Evolutionary conservation across 2,329 filamentous ascomycete species (phyloP), one percentile per base, ranked within the genome.

Genomic region (Pseudogymnoascus verrucosus): DNA sequence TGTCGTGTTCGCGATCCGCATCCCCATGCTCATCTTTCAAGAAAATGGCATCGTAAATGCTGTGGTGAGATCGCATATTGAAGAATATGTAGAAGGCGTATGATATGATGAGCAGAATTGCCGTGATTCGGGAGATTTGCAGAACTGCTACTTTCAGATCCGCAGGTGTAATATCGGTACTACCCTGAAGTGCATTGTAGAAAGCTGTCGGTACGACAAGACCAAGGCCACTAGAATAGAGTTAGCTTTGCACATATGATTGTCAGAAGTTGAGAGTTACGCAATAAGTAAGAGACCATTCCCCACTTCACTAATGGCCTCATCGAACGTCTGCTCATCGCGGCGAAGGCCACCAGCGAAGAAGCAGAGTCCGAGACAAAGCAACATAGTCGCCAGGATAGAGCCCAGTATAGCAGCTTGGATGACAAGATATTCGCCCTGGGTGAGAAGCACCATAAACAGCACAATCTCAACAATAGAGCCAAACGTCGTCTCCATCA

Each of bases 331-430:
- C 68, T 91, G 84, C 68, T 89, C 84, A 5, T 89, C 80, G 34
- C 87, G 84, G 62, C 80, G 79, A 37, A 93, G 68, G 7, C 91
- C 91, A 42, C 90, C 90, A 21, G 86, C 82, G 66, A 93, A 85
- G 78, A 96, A 96, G 73, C 90, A 95, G 62, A 88, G 71, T 0
- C 91, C 91, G 26, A 96, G 76, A 69, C 91, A 96, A 0, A 96
- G 79, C 51, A 96, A 77, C 76, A 95, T 83, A 34, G 91, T 96
- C 11, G 91, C 90, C 36, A 96, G 75, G 51, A 96, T 89, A 0
- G 90, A 93, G 37, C 91, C 91, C 0, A 96, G 77, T 63, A 96
- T 93, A 26, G 91, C 91, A 62, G 90, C 90, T 71, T 91, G 85
- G 69, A 96, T 90, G 68, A 95, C 89, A n/a, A 82, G 80, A 65